Conservation (phyloP, 2,329 filamentous ascomycete genomes). For the Botrytis squamosa region DNA sequence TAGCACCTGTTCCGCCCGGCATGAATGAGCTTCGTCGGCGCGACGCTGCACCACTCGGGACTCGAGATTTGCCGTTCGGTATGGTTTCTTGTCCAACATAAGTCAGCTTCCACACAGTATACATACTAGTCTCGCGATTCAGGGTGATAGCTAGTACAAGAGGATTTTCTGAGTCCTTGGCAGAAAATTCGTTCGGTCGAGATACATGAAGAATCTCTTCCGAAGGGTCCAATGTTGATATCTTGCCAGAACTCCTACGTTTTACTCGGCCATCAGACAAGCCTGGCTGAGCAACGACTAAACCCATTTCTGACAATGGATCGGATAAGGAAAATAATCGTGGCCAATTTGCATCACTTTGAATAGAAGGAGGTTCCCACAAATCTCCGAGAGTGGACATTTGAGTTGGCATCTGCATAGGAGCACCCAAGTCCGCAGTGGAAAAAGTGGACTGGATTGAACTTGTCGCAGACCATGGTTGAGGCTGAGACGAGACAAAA, state of each 20-base stretch:
- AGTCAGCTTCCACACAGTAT: slow-evolving; percentile 80
- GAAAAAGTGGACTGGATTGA: slow-evolving; percentile 55
- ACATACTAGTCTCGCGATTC: slow-evolving; percentile 72
- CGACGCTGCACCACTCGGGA: slow-evolving; percentile 42
- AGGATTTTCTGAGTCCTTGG: slow-evolving; percentile 43
- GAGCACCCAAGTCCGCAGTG: slow-evolving; percentile 55
- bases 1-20: slow-evolving; percentile 68
- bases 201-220: slow-evolving; percentile 87
- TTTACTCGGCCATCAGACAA: slow-evolving; percentile 41
- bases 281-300: slow-evolving; percentile 66
- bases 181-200: slow-evolving; percentile 54
- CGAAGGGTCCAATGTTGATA: slow-evolving; percentile 64
- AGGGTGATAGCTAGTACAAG: slow-evolving; percentile 77
- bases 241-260: slow-evolving; percentile 44
- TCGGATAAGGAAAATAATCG: slow-evolving; percentile 81
- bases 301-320: slow-evolving; percentile 79
- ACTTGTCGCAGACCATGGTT: slow-evolving; percentile 49
- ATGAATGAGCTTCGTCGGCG: slow-evolving; percentile 62
- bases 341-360: slow-evolving; percentile 62
- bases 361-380: slow-evolving; percentile 55
- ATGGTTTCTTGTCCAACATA: slow-evolving; percentile 68
- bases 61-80: slow-evolving; percentile 40
- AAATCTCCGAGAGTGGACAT: slow-evolving; percentile 56
- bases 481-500: slow-evolving; percentile 70
- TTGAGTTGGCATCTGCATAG: slow-evolving; percentile 53